Evolutionary conservation across 371 early-diverging fungal species (phyloP), one percentile per base, ranked within the genome.

Genomic region (Mucor irregularis): DNA sequence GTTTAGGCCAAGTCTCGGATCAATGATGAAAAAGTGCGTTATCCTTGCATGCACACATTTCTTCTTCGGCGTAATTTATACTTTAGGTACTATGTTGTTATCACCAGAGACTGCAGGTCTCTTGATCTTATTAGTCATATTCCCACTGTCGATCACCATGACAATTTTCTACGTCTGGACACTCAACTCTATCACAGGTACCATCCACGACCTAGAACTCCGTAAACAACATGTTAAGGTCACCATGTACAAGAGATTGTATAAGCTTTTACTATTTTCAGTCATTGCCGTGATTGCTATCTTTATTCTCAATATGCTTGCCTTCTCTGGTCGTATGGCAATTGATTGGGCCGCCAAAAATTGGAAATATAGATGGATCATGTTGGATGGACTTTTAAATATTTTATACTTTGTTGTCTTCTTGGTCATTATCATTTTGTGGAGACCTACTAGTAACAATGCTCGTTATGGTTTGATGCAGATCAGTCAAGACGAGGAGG

Each of bases 81-180:
- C 91, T 2, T 74, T 89, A 22, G 93, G 92, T 31, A 82, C 91
- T 6, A 82, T 93, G 81, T 66, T 93, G 7, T 74, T 90, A 17
- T 79, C 86, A 5, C 86, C 89, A 0, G 90, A 93, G 40, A 81
- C 88, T 35, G 85, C 85, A 10, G 82, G 83, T 6, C 77, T 83
- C 49, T 65, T 90, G 17, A 86, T 92, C 11, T 62, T 98, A 26
- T 56, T 95, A 39, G 90, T 92, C 17, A 87, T 92, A 14, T 80
- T 98, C 19, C 98, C 98, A 0, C 73, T 97, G 21, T 84, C 96
- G 0, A 65, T 90, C 19, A 90, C 94, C 31, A 92, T 95, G 93
- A 93, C 92, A 0, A 76, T 85, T 17, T 97, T 98, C 58, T 97
- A 97, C 68, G 79, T 91, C n/a, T 95, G 97, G 94, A 97, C 83